Evolutionary conservation across 202 grass and related monocot genomes (phyloP), one percentile per base, ranked within the genome.

Genomic region (Saccharum hybrid): DNA sequence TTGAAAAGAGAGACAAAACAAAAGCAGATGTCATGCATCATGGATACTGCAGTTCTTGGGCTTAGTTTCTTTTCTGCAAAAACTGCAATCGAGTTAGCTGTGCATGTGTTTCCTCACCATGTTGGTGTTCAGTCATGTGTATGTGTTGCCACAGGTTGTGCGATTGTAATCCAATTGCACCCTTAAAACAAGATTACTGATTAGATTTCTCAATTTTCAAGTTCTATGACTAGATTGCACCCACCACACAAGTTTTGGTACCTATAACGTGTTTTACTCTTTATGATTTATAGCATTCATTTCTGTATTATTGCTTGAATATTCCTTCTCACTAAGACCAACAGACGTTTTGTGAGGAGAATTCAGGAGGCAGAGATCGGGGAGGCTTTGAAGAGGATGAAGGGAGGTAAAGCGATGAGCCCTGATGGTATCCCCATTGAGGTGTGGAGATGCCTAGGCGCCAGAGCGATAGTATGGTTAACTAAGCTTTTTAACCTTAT

Each of bases 241-340:
- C 63, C 63, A 65, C 63, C 28, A 8, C 5, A 31, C 26, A 33
- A 64, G 61, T 31, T 33, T 31, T 64, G 61, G 61, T 34, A 33
- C 30, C 28, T 34, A 34, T 33, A 65, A 28, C 1, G 19, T 30
- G 23, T 63, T 28, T 61, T 63, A 30, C 22, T 30, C 60, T 63
- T 63, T 63, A 85, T 60, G 33, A 78, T 67, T 68, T 66, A 67
- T 72, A 68, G 1, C 28, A 71, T 48, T 19, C 34, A 78, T 37
- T 80, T 91, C 22, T 63, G 37, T 30, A 75, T 15, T 71, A 59
- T 23, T 54, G 65, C 61, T 61, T 83, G 14, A 28, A 87, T 74
- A n/a, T n/a, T n/a, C n/a, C n/a, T n/a, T n/a, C n/a, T n/a, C n/a
- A n/a, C n/a, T n/a, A n/a, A n/a, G n/a, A n/a, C n/a, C n/a, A n/a